phyloP scores from a whole-genome alignment of 2,329 filamentous ascomycete species.

The Fusarium graminum region DNA sequence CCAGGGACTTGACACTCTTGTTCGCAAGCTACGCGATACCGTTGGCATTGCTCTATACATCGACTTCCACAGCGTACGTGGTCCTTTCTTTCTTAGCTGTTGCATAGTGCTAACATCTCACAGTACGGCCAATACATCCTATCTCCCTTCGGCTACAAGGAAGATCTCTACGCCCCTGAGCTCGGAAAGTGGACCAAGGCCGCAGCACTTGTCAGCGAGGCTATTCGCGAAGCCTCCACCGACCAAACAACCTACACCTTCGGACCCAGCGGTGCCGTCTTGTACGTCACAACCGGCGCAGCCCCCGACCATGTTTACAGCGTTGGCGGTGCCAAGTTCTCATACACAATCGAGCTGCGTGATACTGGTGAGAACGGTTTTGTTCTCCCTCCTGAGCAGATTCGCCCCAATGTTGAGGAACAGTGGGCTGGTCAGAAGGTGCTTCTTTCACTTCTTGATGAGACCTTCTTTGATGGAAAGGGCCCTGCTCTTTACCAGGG shows the following conservation, averaged over 20 bases:
- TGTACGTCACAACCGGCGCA: constrained; percentile 55
- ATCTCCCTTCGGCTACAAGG: constrained; percentile 61
- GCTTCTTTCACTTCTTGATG: constrained; percentile 51
- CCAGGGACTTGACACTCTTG: constrained; percentile 56
- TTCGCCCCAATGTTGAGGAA: constrained; percentile 54
- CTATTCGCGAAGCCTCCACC: constrained; percentile 53
- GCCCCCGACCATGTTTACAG: constrained; percentile 50
- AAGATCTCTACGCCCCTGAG: constrained; percentile 55
- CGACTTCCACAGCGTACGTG: constrained; percentile 57
- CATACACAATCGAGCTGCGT: constrained; percentile 57
- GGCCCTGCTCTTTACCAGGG: constrained; percentile 43
- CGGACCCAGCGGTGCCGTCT: constrained; percentile 55
- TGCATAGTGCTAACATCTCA: background rate
- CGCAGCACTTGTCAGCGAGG: constrained; percentile 46
- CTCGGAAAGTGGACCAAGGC: constrained; percentile 57
- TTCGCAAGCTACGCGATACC: constrained; percentile 50
- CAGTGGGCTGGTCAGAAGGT: constrained; percentile 56
- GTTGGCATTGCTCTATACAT: constrained; percentile 61
- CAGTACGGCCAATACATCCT: constrained; percentile 61
- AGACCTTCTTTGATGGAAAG: constrained; percentile 54
- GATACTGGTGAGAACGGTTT: constrained; percentile 55
- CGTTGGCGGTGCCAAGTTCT: constrained; percentile 51
- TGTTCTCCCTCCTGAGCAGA: constrained; percentile 55
- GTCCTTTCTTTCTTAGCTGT: background rate
- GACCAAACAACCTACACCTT: constrained; percentile 52